phyloP scores from a whole-genome alignment of 345 rosid genomes.

The Kandelia obovata region DNA sequence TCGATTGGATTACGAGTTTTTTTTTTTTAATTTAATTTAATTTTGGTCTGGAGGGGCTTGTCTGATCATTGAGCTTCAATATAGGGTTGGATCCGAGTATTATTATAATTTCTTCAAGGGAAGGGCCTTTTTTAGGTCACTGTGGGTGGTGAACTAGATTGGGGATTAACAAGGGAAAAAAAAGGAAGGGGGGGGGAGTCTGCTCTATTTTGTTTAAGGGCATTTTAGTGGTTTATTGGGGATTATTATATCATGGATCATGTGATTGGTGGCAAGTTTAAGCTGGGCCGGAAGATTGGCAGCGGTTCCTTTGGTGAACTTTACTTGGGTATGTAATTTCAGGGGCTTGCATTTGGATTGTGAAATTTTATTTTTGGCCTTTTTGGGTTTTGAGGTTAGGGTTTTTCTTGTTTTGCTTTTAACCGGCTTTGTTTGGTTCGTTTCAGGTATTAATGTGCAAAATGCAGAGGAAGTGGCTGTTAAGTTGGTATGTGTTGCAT shows the following conservation, averaged over 20 bases:
- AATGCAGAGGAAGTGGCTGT: slow-evolving; percentile 84
- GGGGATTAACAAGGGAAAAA: not conserved
- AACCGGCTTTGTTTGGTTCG: slow-evolving; percentile 3
- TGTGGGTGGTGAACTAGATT: slow-evolving; percentile 25
- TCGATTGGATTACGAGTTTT: not conserved
- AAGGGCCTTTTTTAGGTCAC: slow-evolving; percentile 18
- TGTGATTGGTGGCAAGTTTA: slow-evolving; percentile 63
- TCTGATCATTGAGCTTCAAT: slow-evolving; percentile 13
- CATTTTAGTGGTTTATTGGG: not conserved
- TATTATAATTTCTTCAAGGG: slow-evolving; percentile 13
- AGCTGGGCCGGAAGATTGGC: slow-evolving; percentile 84
- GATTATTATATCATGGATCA: slow-evolving; percentile 35
- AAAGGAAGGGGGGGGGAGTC: not conserved
- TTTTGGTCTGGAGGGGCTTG: not conserved
- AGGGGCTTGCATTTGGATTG: not conserved
- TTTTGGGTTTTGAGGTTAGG: not conserved
- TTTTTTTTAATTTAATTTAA: not conserved
- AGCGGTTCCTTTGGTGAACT: slow-evolving; percentile 86
- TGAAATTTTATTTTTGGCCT: not conserved
- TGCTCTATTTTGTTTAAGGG: not conserved
- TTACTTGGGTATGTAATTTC: slow-evolving; percentile 47
- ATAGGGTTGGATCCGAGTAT: slow-evolving; percentile 22
- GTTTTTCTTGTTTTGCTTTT: slow-evolving; percentile 7
- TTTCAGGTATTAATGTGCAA: slow-evolving; percentile 60
- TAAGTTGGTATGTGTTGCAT: slow-evolving; percentile 50